Base-by-base conservation (phyloP, 108 stramenopile genomes). In the Cyclotella cryptica region DNA sequence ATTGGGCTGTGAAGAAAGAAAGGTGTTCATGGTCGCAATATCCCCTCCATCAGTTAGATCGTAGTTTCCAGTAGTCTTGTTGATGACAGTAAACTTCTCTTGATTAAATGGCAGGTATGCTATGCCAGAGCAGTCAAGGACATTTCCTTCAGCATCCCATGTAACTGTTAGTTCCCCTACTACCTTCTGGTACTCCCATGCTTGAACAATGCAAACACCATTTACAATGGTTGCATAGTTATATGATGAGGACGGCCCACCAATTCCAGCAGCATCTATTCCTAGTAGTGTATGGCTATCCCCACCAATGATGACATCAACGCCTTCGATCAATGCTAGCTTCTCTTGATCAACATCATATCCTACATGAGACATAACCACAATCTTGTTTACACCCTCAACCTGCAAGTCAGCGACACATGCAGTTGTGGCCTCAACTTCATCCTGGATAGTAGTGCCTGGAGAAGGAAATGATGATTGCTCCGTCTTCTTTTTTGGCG, bases 301-400 rank as follows among this genome's bases (percentile, higher is more conserved):
- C 6, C 88, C 88, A 22, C 88, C 88, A 51, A 89, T 59, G 41
- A 89, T 66, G 15, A 89, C 76, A 67, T 86, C 85, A n/a, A 89
- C 88, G 30, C 88, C 88, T 40, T 70, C 69, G 54, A 88, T 76
- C 45, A 21, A 39, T 27, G 84, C 68, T n/a, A 86, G 26, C 59
- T 42, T 49, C 12, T 73, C 27, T 18, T 66, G 14, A 64, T 88
- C 88, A 7, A 62, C 52, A 10, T 74, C 62, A 45, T 81, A 88
- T 21, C 88, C 88, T 66, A 85, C 42, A 60, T 88, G 88, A 26
- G 83, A 78, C 14, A 88, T 5, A 18, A 86, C 42, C 15, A 82
- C 73, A 63, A 89, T 86, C 72, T 85, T 86, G 77, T 84, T 82
- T 49, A 89, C 71, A 30, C 85, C 85, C 43, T 64, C 22, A 5